A percentile compares a stretch with the other conserved stretches of the same genome.
Evolutionary conservation across 805 yeast species (phyloP).

Genomic region (Cyberlindnera xishuangbannaensis): DNA sequence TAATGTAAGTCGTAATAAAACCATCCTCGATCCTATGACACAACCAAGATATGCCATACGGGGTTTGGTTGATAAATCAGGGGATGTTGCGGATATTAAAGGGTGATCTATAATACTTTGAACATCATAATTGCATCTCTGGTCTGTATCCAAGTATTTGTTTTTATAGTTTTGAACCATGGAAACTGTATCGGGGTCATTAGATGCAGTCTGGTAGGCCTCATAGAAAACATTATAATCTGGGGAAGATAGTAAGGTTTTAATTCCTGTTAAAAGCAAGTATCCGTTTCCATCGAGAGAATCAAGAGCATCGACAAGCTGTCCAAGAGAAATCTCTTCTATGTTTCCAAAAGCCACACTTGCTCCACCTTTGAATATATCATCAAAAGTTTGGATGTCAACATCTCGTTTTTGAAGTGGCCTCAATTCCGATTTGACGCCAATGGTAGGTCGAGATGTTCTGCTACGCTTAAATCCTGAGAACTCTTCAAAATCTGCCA

Average conservation of each 20-base stretch:
- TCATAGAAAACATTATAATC: slow-evolving; percentile 1
- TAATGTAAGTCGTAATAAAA: no score
- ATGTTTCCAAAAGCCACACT: slow-evolving; percentile 2
- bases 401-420: slow-evolving; percentile 1
- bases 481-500: no score
- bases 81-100: no score
- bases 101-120: no score
- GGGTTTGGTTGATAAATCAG: background rate
- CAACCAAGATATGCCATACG: no score
- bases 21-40: no score
- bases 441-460: no score
- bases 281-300: slow-evolving; percentile 2
- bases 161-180: no score
- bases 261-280: slow-evolving; percentile 3
- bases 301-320: slow-evolving; percentile 5
- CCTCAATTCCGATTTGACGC: no score
- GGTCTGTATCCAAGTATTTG: background rate
- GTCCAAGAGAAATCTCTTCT: slow-evolving; percentile 3
- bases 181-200: background rate
- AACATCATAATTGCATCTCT: no score
- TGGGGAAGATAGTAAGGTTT: background rate
- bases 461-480: no score
- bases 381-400: background rate
- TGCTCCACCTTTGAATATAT: slow-evolving; percentile 1
- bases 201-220: background rate